A percentile compares a stretch with the other conserved stretches of the same genome.
Conservation (phyloP, 1,284 basidiomycete species). For the Nidula niveotomentosa region DNA sequence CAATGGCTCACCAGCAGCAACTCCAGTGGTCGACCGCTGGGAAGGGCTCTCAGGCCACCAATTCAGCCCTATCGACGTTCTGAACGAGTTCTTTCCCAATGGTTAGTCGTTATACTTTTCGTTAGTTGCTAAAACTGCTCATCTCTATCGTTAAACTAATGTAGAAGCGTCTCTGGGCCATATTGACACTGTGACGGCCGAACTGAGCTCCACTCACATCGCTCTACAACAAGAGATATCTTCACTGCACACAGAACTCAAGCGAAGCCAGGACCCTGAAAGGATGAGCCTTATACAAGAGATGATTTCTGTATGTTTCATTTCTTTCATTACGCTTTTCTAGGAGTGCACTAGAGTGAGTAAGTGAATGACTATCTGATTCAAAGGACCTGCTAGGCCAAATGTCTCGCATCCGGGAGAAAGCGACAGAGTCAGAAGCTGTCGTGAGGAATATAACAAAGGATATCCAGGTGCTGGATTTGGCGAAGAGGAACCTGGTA, state of each 20-base stretch:
- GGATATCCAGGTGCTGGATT: constrained; percentile 94
- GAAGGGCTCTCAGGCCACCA: constrained; percentile 52
- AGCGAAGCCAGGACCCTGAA: constrained; percentile 77
- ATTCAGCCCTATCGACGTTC: constrained; percentile 56
- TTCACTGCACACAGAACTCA: constrained; percentile 63
- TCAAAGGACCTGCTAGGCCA: constrained; percentile 86
- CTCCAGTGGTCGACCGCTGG: constrained; percentile 47
- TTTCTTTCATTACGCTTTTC: not conserved
- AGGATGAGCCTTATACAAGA: constrained; percentile 89
- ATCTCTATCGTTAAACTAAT: not conserved
- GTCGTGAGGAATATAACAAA: constrained; percentile 95
- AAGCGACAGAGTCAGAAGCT: constrained; percentile 94
- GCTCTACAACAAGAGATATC: constrained; percentile 76
- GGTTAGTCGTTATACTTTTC: constrained; percentile 45
- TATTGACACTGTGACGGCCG: constrained; percentile 60
- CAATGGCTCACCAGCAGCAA: constrained; percentile 4
- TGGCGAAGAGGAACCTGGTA: constrained; percentile 92
- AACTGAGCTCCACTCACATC: constrained; percentile 59
- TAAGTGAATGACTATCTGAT: constrained; percentile 1
- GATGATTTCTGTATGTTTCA: constrained; percentile 78
- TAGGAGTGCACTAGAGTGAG: not conserved
- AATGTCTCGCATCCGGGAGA: constrained; percentile 93
- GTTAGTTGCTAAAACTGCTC: not conserved
- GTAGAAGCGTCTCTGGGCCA: constrained; percentile 69
- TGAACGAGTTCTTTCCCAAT: constrained; percentile 77